Conservation (phyloP, 257 asterid species). For the Nicotiana undulata region DNA sequence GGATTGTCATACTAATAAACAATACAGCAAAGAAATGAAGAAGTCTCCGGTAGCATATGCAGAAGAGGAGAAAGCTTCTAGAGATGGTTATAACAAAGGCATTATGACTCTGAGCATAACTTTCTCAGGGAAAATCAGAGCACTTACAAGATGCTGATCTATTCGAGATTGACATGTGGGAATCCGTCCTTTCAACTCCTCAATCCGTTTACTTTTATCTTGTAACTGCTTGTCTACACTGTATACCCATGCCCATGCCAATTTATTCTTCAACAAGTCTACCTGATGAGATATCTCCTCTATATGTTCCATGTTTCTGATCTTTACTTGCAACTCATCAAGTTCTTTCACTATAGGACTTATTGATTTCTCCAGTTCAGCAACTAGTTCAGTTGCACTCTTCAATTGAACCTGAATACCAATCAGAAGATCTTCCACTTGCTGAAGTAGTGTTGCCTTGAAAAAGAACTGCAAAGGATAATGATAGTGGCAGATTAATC, state of each 20-base stretch:
- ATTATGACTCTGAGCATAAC: neutral
- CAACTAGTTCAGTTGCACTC: conserved; percentile 56
- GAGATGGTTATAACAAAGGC: neutral
- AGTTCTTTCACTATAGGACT: conserved; percentile 69
- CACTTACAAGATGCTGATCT: conserved; percentile 53
- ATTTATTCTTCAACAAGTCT: conserved; percentile 57
- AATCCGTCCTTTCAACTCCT: conserved; percentile 53
- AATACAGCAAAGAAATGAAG: neutral
- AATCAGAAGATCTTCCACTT: conserved; percentile 65
- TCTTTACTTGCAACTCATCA: conserved; percentile 73
- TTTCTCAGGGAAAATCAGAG: neutral
- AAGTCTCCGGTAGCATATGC: neutral
- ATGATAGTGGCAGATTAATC: conserved; percentile 12
- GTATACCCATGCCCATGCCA: conserved; percentile 95
- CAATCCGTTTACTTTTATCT: conserved; percentile 39
- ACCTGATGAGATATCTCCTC: conserved; percentile 72
- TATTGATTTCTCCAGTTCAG: conserved; percentile 63
- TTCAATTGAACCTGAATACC: conserved; percentile 52
- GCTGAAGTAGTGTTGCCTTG: conserved; percentile 97
- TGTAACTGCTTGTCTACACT: conserved; percentile 57
- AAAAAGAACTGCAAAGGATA: conserved; percentile 63
- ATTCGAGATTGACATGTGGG: conserved; percentile 62
- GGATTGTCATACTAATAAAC: neutral
- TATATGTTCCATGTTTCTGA: conserved; percentile 69
- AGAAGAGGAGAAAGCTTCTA: neutral